These are phyloP conservation scores for Actinidia polygama DNA, from an alignment of 179 eudicot genomes.

Conservation along the genomic window DNA sequence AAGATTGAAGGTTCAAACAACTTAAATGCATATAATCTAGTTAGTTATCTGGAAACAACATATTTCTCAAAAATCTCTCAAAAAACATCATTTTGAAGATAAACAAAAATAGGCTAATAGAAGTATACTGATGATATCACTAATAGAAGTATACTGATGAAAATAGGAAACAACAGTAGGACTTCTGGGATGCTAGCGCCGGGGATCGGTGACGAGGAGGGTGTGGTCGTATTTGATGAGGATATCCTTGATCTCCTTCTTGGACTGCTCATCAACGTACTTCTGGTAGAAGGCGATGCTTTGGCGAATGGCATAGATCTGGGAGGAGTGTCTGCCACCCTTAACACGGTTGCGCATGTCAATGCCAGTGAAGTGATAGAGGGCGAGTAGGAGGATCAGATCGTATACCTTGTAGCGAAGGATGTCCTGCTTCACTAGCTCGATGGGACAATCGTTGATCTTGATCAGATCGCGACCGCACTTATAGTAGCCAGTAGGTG, in stretches of 20 bases:
- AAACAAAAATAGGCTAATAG: background rate
- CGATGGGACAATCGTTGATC: constrained; percentile 64
- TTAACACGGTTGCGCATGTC: constrained; percentile 61
- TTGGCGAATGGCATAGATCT: constrained; percentile 68
- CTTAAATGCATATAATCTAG: no score
- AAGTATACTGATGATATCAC: no score
- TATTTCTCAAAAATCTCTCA: background rate
- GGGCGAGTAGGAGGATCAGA: constrained; percentile 58
- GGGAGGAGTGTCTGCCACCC: constrained; percentile 63
- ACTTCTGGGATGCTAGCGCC: constrained; percentile 67
- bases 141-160: background rate
- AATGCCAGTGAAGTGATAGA: constrained; percentile 52
- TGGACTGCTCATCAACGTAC: constrained; percentile 57
- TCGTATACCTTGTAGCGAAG: constrained; percentile 63
- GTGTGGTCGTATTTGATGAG: constrained; percentile 56
- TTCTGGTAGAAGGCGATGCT: constrained; percentile 61
- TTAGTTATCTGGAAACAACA: constrained; percentile 9
- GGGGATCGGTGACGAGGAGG: constrained; percentile 58
- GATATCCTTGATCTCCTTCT: constrained; percentile 68
- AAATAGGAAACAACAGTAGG: constrained; percentile 41
- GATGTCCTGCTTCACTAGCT: constrained; percentile 60
- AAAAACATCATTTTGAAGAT: background rate
- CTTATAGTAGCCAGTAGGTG: constrained; percentile 66
- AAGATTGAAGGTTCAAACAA: background rate
- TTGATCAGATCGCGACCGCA: constrained; percentile 63